phyloP scores from a whole-genome alignment of 2,329 filamentous ascomycete species.

The Sporothrix pseudoabietina region DNA sequence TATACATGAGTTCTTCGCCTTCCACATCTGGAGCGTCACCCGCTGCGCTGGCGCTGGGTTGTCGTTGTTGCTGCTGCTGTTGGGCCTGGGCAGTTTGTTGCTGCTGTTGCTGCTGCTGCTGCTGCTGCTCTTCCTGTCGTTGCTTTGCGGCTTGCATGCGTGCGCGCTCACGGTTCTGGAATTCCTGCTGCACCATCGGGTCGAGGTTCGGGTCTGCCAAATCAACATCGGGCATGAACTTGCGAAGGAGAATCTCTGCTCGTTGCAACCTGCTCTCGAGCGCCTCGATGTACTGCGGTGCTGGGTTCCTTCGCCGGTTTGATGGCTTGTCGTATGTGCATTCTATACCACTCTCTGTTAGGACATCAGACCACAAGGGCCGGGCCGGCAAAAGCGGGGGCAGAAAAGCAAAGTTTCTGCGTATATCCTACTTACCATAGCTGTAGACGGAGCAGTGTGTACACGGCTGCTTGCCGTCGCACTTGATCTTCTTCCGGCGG shows the following conservation, averaged over 20 bases:
- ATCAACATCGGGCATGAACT: conserved; percentile 81
- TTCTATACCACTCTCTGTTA: conserved; percentile 55
- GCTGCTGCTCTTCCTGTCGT: conserved; percentile 42
- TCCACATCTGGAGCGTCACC: background rate
- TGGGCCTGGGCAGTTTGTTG: background rate
- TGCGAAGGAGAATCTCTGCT: conserved; percentile 76
- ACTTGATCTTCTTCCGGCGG: conserved; percentile 84
- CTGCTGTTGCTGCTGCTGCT: conserved; percentile 31
- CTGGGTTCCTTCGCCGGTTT: conserved; percentile 85
- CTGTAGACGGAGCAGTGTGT: conserved; percentile 98
- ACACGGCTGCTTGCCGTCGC: conserved; percentile 82
- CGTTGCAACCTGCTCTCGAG: conserved; percentile 81
- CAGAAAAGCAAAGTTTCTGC: background rate
- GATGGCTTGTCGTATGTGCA: conserved; percentile 96
- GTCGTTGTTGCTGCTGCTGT: conserved; percentile 13
- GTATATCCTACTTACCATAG: conserved; percentile 62
- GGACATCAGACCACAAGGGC: background rate
- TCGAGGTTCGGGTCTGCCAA: conserved; percentile 84
- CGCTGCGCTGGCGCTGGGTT: background rate
- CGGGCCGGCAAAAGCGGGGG: background rate
- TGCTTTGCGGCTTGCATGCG: conserved; percentile 50
- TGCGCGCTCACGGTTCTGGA: conserved; percentile 57
- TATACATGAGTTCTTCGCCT: conserved; percentile 68
- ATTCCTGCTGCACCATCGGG: conserved; percentile 70
- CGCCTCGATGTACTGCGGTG: conserved; percentile 89